A percentile compares a stretch with the other conserved stretches of the same genome.
Evolutionary conservation across 192 early-diverging fungal genomes (phyloP).

Genomic region (Umbelopsis sp.): DNA sequence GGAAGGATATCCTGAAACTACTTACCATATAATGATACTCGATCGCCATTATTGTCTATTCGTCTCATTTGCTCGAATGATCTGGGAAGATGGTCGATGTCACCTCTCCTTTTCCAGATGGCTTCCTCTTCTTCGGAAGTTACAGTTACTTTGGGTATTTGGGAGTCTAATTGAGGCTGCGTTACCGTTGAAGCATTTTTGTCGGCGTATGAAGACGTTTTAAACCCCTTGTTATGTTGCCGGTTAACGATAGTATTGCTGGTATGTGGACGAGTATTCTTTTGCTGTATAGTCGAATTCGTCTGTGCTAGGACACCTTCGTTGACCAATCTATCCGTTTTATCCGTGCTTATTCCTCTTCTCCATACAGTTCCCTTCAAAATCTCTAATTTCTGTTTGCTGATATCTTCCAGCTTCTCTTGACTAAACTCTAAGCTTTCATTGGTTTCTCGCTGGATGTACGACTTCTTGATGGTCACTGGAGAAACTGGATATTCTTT

Average conservation of each 20-base stretch:
- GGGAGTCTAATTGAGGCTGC: neutral
- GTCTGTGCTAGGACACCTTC: no score
- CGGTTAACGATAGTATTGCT: neutral
- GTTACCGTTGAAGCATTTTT: neutral
- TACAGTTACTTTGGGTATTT: neutral
- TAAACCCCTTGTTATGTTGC: neutral
- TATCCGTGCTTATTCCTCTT: neutral
- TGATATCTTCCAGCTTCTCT: neutral
- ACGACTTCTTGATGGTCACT: neutral
- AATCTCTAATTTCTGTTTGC: neutral
- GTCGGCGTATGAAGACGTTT: no score
- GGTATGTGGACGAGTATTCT: neutral
- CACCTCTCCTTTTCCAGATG: neutral
- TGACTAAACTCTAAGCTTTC: no score
- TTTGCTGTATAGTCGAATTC: neutral
- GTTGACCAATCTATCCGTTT: neutral
- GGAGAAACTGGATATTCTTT: constrained; percentile 9
- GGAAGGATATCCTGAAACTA: neutral
- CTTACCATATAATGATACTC: neutral
- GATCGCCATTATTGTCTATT: neutral
- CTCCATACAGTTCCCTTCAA: neutral
- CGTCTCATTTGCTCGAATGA: neutral
- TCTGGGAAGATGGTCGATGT: neutral
- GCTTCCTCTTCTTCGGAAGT: neutral
- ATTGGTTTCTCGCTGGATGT: neutral